These are phyloP conservation scores for Oryza australiensis DNA, from an alignment of 176 grass and related monocot genomes.

Conservation along the genomic window DNA sequence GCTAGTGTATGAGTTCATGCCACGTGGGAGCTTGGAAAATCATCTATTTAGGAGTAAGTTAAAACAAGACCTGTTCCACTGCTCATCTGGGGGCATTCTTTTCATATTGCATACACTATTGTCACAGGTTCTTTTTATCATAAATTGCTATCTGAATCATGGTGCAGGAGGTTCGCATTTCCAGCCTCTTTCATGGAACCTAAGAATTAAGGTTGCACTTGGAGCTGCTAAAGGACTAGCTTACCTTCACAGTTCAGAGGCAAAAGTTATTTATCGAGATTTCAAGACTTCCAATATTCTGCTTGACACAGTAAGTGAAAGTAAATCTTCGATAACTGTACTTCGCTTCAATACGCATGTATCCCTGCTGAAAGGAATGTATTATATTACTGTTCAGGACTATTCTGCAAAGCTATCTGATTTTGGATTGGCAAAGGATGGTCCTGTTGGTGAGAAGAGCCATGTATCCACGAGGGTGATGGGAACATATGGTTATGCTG, in stretches of 20 bases:
- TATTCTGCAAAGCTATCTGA: slow-evolving; percentile 94
- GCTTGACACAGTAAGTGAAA: slow-evolving; percentile 73
- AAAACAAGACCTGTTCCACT: slow-evolving; percentile 3
- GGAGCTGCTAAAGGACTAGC: slow-evolving; percentile 89
- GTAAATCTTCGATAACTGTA: slow-evolving; percentile 1
- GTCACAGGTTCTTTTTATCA: not conserved
- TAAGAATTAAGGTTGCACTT: slow-evolving; percentile 91
- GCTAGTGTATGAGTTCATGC: slow-evolving; percentile 92
- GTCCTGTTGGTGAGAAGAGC: slow-evolving; percentile 83
- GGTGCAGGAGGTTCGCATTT: slow-evolving; percentile 70
- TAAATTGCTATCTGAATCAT: slow-evolving; percentile 41
- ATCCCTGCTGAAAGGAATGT: slow-evolving; percentile 25
- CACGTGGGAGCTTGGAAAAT: slow-evolving; percentile 94
- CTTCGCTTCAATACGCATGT: not conserved
- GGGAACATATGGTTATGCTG: slow-evolving; percentile 91
- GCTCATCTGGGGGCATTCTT: not conserved
- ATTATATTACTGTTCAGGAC: slow-evolving; percentile 50
- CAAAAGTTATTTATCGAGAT: slow-evolving; percentile 95
- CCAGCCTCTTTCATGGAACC: slow-evolving; percentile 84
- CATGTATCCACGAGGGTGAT: slow-evolving; percentile 91
- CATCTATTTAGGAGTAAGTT: slow-evolving; percentile 95
- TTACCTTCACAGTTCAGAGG: slow-evolving; percentile 78
- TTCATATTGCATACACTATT: not conserved
- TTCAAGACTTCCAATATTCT: slow-evolving; percentile 96
- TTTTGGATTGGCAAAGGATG: slow-evolving; percentile 95